phyloP scores from a whole-genome alignment of 228 moss, liverwort and hornwort genomes.

The Sphagnum magellanicum region DNA sequence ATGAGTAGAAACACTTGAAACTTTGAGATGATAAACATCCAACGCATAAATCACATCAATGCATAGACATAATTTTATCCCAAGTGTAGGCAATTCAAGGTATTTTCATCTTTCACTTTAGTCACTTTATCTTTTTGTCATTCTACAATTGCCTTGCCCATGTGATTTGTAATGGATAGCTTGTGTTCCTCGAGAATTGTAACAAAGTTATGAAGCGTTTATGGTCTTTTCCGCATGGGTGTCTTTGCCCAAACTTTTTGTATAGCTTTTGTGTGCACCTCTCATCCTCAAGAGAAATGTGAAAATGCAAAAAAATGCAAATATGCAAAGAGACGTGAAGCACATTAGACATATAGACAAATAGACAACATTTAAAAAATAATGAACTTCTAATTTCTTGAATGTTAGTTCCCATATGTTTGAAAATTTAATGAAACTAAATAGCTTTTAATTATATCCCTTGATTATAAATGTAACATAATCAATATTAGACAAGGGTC shows the following conservation, averaged over 20 bases:
- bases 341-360: too few species aligned
- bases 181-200: constrained; percentile 88
- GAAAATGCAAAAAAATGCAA: too few species aligned
- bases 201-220: constrained; percentile 72
- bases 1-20: neutral
- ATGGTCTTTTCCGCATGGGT: constrained; percentile 85
- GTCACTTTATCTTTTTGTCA: constrained; percentile 60
- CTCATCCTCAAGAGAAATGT: too few species aligned
- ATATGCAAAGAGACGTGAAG: too few species aligned
- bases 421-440: too few species aligned
- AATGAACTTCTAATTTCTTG: too few species aligned
- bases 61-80: neutral
- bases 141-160: constrained; percentile 83
- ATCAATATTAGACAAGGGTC: too few species aligned
- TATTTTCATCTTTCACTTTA: constrained; percentile 26
- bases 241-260: constrained; percentile 87
- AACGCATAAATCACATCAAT: neutral
- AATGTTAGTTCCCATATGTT: too few species aligned
- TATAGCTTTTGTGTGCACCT: constrained; percentile 13
- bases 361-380: too few species aligned
- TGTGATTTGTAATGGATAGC: constrained; percentile 55
- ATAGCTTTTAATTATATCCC: too few species aligned
- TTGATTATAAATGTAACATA: too few species aligned
- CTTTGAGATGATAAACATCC: neutral
- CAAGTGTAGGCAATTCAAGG: neutral